Base-by-base conservation (phyloP, 495 filamentous ascomycete species). In the Recurvomyces mirabilis region DNA sequence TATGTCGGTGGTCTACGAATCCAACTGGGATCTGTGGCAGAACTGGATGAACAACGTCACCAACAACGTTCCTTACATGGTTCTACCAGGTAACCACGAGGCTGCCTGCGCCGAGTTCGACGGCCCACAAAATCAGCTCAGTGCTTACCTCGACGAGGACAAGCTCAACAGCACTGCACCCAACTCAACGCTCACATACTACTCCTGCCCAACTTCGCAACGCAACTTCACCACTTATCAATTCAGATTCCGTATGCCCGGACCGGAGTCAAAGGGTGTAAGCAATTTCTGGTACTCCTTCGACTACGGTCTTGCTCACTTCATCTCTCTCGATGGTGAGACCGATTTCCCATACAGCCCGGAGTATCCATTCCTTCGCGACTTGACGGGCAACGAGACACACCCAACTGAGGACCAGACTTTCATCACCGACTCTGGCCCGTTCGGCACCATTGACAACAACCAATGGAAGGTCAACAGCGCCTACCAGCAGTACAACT, bases 11-110 rank as follows among this genome's bases (percentile, higher is more conserved):
- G 50, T 72, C 35, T 68, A 41, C 63, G 65, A 58, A 62, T 64
- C 51, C 54, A 68, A 51, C 52, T 47, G 24, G 51, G 52, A 39
- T 68, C 61, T 29, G 45, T 67, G 22, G 62, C 61, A 18, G 49
- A 62, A 36, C 21, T 72, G 70, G 38, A 74, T 75, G 44, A 62
- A 73, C 13, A 59, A 60, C 0, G 65, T 75, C 41, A 57, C 70
- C 0, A 63, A 53, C 5, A 56, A 59, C 23, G 68, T 67, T 32
- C 63, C 64, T 0, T 77, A 77, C 54, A 74, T 77, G 69, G 68
- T 70, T 23, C 58, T 62, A n/a, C 68, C 70, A 0, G 70, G 69
- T 0, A 76, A 73, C 57, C 73, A 77, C 56, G 73, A 77, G 51
- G 72, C 73, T 4, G 65, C 67, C 46, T 77, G 73, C 30, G 54